Percentiles rank a stretch among this genome's conserved stretches.
Conservation (phyloP, 768 basidiomycete species). For the Galerina marginata region DNA sequence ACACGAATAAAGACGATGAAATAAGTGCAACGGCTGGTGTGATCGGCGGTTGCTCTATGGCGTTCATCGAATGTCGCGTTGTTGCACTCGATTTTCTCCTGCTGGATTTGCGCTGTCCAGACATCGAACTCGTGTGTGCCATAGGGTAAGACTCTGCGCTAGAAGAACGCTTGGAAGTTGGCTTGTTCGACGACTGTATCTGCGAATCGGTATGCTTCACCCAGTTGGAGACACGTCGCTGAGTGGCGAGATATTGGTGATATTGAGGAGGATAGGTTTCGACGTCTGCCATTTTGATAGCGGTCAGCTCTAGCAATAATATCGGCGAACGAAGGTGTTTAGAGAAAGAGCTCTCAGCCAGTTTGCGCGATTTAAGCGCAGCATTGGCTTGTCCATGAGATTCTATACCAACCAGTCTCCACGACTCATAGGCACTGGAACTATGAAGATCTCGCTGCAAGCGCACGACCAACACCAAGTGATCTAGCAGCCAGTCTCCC, state of each 20-base stretch:
- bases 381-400: neutral
- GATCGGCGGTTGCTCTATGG: neutral
- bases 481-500: neutral
- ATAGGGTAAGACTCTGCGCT: neutral
- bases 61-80: neutral
- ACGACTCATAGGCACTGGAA: neutral
- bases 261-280: constrained; percentile 11
- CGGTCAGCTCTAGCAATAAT: neutral
- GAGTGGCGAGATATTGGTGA: constrained; percentile 13
- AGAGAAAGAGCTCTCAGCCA: neutral
- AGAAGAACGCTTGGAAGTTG: neutral
- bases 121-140: neutral
- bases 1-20: constrained; percentile 17
- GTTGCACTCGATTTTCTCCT: neutral
- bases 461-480: neutral
- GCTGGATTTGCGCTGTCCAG: neutral
- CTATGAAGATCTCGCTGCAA: constrained; percentile 11
- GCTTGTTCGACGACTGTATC: neutral
- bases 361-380: constrained; percentile 5
- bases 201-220: constrained; percentile 11
- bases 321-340: neutral
- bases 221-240: constrained; percentile 20
- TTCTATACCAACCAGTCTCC: neutral
- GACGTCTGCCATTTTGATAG: constrained; percentile 7
- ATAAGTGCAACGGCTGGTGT: constrained; percentile 18